A percentile compares a stretch with the other conserved stretches of the same genome.
phyloP scores from a whole-genome alignment of 345 rosid species.

The Gossypium australe region DNA sequence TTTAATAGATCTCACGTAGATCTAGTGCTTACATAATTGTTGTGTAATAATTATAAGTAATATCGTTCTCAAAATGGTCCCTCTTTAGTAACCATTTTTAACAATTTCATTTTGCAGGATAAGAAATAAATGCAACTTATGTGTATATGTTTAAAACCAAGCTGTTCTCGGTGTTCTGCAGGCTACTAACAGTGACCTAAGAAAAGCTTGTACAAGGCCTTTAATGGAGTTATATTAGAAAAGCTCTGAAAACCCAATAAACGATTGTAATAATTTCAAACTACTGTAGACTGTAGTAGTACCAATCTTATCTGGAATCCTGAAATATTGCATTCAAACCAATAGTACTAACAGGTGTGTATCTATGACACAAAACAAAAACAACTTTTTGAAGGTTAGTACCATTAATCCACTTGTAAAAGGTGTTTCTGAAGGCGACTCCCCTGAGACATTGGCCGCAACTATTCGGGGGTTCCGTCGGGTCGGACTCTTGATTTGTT shows the following conservation, averaged over 20 bases:
- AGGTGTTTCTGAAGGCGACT: neutral
- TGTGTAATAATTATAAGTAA: too few species aligned
- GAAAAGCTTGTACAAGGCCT: neutral
- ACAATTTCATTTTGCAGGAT: neutral
- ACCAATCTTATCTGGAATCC: neutral
- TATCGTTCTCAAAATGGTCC: neutral
- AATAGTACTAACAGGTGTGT: neutral
- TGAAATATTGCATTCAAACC: neutral
- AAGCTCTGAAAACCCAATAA: slow-evolving; percentile 1
- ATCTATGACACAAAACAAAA: neutral
- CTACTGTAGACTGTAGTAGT: neutral
- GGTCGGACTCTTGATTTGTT: neutral
- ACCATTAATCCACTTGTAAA: neutral
- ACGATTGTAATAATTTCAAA: neutral
- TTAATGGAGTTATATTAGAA: neutral
- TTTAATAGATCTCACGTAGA: neutral
- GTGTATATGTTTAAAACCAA: neutral
- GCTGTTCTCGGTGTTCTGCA: neutral
- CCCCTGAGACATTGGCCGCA: neutral
- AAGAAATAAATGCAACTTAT: too few species aligned
- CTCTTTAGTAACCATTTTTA: neutral
- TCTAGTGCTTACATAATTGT: neutral
- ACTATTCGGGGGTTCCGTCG: neutral
- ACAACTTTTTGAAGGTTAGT: neutral
- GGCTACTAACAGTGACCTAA: neutral